A percentile compares a stretch with the other conserved stretches of the same genome.
These are phyloP conservation scores for Suhomyces choctaworum DNA, from an alignment of 1,139 yeast species.

Conservation along the genomic window DNA sequence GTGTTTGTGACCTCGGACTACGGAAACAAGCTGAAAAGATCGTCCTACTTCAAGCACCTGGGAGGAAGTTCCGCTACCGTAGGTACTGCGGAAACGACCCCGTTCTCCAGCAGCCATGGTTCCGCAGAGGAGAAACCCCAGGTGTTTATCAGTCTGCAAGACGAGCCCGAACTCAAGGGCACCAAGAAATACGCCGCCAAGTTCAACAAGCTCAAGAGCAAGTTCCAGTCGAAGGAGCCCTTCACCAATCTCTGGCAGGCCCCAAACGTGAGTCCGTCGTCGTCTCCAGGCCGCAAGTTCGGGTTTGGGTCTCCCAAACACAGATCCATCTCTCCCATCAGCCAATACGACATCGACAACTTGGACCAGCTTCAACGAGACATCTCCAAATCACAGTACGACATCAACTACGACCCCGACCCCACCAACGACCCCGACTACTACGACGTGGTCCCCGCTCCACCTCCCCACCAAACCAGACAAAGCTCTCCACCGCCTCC, in stretches of 20 bases:
- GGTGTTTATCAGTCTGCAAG: conserved; percentile 18
- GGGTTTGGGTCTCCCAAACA: conserved; percentile 6
- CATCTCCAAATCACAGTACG: conserved; percentile 11
- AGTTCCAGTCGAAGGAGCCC: conserved; percentile 41
- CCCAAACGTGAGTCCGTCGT: conserved; percentile 5
- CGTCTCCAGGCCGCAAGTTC: conserved; percentile 8
- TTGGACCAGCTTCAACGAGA: conserved; percentile 26
- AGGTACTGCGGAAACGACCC: conserved; percentile 7
- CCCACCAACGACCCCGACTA: conserved; percentile 11
- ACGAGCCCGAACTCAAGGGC: conserved; percentile 15
- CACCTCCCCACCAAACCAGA: conserved; percentile 15
- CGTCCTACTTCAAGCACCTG: conserved; percentile 16
- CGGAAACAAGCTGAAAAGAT: conserved; percentile 18
- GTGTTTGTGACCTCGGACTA: conserved; percentile 15
- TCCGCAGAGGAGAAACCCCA: conserved; percentile 12
- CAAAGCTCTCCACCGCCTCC: conserved; percentile 6
- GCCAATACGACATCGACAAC: conserved; percentile 20
- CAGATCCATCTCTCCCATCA: conserved; percentile 21
- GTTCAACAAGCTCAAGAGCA: conserved; percentile 33
- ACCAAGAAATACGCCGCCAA: conserved; percentile 28
- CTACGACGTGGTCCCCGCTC: conserved; percentile 19
- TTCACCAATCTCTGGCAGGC: conserved; percentile 27
- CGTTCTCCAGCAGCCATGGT: conserved; percentile 10
- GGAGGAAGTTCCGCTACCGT: conserved; percentile 7
- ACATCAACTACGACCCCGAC: conserved; percentile 9